phyloP scores from a whole-genome alignment of 805 yeast species.

The Citeromyces matritensis region DNA sequence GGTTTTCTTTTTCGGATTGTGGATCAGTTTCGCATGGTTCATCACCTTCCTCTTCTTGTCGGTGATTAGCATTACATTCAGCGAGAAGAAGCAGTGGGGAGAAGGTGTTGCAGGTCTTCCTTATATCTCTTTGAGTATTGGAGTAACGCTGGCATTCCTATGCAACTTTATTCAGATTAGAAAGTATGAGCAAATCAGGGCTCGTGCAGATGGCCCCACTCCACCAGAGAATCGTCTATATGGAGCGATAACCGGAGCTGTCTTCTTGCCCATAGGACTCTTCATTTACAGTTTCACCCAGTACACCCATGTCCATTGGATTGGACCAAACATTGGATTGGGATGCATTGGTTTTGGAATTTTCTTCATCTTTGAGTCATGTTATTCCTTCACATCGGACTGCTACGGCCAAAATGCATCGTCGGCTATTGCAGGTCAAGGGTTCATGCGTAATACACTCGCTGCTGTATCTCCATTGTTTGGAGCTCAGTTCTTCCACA shows the following conservation, averaged over 20 bases:
- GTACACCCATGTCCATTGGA: conserved; percentile 34
- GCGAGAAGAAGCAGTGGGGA: conserved; percentile 31
- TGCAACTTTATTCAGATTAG: no score
- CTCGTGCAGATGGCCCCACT: no score
- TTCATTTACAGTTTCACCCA: conserved; percentile 51
- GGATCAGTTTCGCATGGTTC: conserved; percentile 42
- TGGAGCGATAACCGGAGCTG: conserved; percentile 42
- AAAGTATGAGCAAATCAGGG: no score
- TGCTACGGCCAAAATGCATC: conserved; percentile 33
- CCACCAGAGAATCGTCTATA: conserved; percentile 36
- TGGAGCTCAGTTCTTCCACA: conserved; percentile 39
- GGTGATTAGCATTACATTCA: conserved; percentile 48
- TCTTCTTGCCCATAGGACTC: conserved; percentile 34
- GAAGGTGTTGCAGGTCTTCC: conserved; percentile 47
- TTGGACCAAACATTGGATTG: conserved; percentile 29
- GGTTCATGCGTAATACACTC: conserved; percentile 35
- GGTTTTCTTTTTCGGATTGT: conserved; percentile 35
- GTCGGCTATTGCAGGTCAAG: conserved; percentile 32
- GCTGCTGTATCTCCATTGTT: conserved; percentile 45
- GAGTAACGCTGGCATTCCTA: no score
- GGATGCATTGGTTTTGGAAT: conserved; percentile 27
- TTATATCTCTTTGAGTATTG: conserved; percentile 13
- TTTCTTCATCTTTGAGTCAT: conserved; percentile 22
- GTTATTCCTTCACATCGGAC: conserved; percentile 17
- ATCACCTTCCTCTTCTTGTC: conserved; percentile 51